Conservation (phyloP, 306 rosid species). For the Sicyos baderoa region DNA sequence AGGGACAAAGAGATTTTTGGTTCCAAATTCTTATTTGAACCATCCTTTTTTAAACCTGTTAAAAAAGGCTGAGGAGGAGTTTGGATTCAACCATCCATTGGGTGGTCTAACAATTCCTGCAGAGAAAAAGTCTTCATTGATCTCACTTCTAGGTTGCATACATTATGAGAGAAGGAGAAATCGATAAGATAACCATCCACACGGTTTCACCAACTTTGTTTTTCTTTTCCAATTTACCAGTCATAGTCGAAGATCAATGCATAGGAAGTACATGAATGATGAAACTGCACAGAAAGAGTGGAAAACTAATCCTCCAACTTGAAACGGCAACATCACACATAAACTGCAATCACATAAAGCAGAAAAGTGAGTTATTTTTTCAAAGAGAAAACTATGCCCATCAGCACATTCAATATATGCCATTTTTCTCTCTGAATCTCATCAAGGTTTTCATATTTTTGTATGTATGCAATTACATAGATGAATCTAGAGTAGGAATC, state of each 20-base stretch:
- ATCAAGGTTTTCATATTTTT: background rate
- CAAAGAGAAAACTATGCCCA: background rate
- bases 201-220: background rate
- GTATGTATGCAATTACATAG: background rate
- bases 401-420: background rate
- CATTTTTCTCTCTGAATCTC: background rate
- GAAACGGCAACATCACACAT: background rate
- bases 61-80: conserved; percentile 37
- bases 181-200: too few relatives aligned
- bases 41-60: conserved; percentile 34
- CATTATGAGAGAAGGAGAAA: conserved; percentile 13
- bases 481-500: too few relatives aligned
- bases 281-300: background rate
- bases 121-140: conserved; percentile 30
- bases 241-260: background rate
- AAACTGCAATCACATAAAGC: background rate
- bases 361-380: background rate
- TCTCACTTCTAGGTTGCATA: conserved; percentile 22
- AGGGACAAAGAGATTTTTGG: conserved; percentile 27
- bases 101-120: conserved; percentile 47
- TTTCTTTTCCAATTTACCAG: background rate
- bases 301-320: conserved; percentile 2
- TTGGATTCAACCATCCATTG: conserved; percentile 43
- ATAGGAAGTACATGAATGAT: background rate
- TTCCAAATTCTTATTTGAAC: conserved; percentile 33